Conservation (phyloP, 345 rosid species). For the Erucastrum elatum region DNA sequence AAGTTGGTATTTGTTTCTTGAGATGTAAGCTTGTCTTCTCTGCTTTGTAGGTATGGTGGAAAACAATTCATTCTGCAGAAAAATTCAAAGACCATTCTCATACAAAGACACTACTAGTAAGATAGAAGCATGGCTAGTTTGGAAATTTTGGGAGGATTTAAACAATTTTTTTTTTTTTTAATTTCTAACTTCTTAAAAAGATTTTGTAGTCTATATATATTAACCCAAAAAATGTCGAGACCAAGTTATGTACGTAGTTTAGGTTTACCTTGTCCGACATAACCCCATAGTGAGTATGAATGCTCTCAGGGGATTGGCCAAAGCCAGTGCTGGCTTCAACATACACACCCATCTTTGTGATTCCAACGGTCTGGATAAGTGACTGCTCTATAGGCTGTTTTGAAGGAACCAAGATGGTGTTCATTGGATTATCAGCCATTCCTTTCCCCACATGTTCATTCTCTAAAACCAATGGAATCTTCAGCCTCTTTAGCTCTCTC, state of each 20-base stretch:
- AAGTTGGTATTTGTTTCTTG: constrained; percentile 58
- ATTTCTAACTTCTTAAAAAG: too few species aligned
- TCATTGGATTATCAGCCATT: constrained; percentile 97
- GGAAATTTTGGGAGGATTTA: background rate
- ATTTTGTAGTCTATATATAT: too few species aligned
- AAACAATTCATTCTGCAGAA: constrained; percentile 41
- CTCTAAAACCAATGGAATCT: constrained; percentile 61
- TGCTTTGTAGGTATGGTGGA: constrained; percentile 72
- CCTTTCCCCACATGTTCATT: constrained; percentile 79
- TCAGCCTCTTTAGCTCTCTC: constrained; percentile 58
- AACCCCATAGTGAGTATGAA: constrained; percentile 77
- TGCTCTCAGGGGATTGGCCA: constrained; percentile 72
- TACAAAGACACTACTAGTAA: background rate
- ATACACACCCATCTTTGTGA: constrained; percentile 83
- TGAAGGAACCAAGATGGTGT: constrained; percentile 75
- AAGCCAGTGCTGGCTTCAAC: constrained; percentile 95
- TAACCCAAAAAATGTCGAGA: background rate
- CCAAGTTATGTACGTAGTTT: background rate
- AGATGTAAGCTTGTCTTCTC: constrained; percentile 62
- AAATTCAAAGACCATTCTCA: constrained; percentile 14
- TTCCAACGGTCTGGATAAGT: constrained; percentile 89
- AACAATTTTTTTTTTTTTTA: background rate
- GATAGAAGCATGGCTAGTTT: background rate
- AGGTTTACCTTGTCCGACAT: constrained; percentile 75
- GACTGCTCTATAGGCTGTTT: constrained; percentile 59